A percentile compares a stretch with the other conserved stretches of the same genome.
phyloP scores from a whole-genome alignment of 345 rosid species.

The Tarenaya hassleriana region DNA sequence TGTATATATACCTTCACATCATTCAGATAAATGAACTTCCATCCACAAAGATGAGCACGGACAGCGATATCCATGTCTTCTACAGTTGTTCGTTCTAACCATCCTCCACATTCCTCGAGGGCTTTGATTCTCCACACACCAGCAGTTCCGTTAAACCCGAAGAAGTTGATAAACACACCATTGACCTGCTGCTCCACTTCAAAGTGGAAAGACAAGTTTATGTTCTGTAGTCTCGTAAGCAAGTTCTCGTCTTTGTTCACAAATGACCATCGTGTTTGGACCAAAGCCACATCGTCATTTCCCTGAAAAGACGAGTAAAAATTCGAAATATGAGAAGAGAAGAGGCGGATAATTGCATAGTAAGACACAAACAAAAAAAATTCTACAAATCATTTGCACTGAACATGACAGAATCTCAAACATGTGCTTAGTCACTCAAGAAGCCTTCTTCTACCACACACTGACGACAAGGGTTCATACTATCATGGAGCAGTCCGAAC shows the following conservation, averaged over 20 bases:
- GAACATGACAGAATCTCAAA: neutral
- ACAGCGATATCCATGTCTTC: conserved; percentile 92
- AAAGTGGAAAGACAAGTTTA: conserved; percentile 81
- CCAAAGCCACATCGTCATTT: conserved; percentile 67
- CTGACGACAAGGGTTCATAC: neutral
- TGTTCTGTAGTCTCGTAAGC: conserved; percentile 83
- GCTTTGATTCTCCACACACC: conserved; percentile 94
- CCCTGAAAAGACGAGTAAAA: conserved; percentile 37
- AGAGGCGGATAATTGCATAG: too few species aligned
- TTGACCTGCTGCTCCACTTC: conserved; percentile 95
- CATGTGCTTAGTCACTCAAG: neutral
- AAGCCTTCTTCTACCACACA: too few species aligned
- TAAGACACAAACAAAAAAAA: neutral
- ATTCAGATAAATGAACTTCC: conserved; percentile 80
- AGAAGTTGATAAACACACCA: conserved; percentile 73
- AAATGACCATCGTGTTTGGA: conserved; percentile 84
- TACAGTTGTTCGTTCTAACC: conserved; percentile 85
- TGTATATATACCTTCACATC: conserved; percentile 82
- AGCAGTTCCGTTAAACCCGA: conserved; percentile 92
- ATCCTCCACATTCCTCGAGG: conserved; percentile 88
- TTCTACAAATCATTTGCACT: neutral
- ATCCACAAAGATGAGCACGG: conserved; percentile 88
- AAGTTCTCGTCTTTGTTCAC: conserved; percentile 91
- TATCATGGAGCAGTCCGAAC: too few species aligned
- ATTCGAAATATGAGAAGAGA: neutral